Conservation (phyloP, 495 filamentous ascomycete genomes). For the Recurvomyces mirabilis region DNA sequence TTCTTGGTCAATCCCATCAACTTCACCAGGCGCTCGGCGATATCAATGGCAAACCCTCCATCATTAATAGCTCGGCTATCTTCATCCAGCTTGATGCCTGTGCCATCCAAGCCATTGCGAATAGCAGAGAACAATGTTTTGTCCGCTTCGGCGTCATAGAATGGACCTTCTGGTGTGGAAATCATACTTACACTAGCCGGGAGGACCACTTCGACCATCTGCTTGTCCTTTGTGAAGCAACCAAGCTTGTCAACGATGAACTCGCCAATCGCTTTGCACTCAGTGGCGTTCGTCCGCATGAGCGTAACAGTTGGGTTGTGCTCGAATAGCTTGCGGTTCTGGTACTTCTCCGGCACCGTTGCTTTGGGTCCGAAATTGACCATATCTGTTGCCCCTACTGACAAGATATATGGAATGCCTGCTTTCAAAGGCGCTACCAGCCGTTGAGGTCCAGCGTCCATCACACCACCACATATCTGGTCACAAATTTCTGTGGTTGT, state of each 20-base stretch:
- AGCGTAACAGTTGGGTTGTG: conserved; percentile 58
- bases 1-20: conserved; percentile 15
- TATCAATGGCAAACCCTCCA: conserved; percentile 32
- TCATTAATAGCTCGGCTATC: conserved; percentile 39
- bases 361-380: conserved; percentile 50
- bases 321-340: conserved; percentile 40
- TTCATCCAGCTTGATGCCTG: conserved; percentile 29
- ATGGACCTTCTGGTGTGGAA: conserved; percentile 30
- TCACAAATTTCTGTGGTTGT: conserved; percentile 61
- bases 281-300: conserved; percentile 45
- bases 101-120: conserved; percentile 27
- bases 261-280: conserved; percentile 41
- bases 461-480: conserved; percentile 47
- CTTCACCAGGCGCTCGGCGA: conserved; percentile 27
- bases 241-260: conserved; percentile 44
- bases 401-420: conserved; percentile 51
- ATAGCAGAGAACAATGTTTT: conserved; percentile 27
- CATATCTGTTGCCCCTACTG: conserved; percentile 57
- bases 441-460: conserved; percentile 43
- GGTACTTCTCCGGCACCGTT: conserved; percentile 42
- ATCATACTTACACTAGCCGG: conserved; percentile 42
- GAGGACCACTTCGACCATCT: conserved; percentile 43
- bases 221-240: conserved; percentile 25
- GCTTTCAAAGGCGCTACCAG: conserved; percentile 42
- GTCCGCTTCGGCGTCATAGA: conserved; percentile 38